phyloP scores from a whole-genome alignment of 2,329 filamentous ascomycete genomes.

The Rhinocladiella mackenziei region DNA sequence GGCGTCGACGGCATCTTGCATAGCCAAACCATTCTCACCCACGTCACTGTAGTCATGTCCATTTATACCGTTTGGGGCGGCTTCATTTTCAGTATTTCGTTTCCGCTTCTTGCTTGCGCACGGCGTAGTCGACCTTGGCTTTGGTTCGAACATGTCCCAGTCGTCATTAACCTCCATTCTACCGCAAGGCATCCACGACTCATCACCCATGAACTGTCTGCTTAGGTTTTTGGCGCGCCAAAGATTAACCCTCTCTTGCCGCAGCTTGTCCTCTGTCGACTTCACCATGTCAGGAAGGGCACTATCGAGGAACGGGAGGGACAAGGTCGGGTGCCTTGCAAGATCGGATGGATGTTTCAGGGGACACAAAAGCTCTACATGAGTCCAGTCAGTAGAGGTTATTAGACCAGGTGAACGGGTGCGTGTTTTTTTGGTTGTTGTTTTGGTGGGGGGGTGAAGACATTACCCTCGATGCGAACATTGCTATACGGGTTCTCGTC shows the following conservation, averaged over 20 bases:
- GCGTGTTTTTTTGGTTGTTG: no score
- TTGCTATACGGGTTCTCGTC: constrained; percentile 61
- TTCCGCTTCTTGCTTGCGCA: constrained; percentile 23
- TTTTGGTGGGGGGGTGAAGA: constrained; percentile 1
- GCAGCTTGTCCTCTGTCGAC: constrained; percentile 54
- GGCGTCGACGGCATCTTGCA: neutral
- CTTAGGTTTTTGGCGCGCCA: constrained; percentile 57
- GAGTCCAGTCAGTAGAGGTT: constrained; percentile 3
- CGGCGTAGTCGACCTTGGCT: constrained; percentile 13
- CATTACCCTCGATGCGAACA: constrained; percentile 54
- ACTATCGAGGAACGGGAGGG: constrained; percentile 55
- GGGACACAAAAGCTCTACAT: constrained; percentile 55
- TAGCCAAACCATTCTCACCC: neutral
- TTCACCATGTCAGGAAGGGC: constrained; percentile 56
- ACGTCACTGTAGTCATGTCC: constrained; percentile 12
- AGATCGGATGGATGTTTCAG: constrained; percentile 60
- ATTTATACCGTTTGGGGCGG: constrained; percentile 20
- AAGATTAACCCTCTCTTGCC: constrained; percentile 54
- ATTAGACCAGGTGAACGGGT: no score
- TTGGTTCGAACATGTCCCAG: constrained; percentile 45
- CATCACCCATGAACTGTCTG: constrained; percentile 57
- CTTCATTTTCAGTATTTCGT: constrained; percentile 11
- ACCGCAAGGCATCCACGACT: constrained; percentile 56
- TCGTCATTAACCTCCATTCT: constrained; percentile 51
- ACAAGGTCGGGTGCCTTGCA: constrained; percentile 56